A percentile compares a stretch with the other conserved stretches of the same genome.
Conservation (phyloP, 179 eudicot genomes). For the Nepenthes alata region DNA sequence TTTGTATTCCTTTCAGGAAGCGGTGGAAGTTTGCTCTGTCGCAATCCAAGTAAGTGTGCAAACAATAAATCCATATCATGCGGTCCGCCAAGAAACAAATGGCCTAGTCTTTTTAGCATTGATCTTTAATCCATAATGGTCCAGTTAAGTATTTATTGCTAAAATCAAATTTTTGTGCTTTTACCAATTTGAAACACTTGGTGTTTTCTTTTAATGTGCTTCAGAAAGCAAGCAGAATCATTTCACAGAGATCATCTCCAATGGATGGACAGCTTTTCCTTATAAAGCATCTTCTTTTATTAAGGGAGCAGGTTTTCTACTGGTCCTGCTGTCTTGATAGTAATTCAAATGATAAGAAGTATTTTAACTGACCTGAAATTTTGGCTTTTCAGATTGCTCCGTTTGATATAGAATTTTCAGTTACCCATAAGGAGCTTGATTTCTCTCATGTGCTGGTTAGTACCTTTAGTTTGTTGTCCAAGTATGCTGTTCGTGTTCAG, state of each 20-base stretch:
- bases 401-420: conserved; percentile 96
- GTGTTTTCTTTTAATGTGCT: conserved; percentile 1
- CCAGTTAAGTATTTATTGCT: conserved; percentile 1
- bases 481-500: no score
- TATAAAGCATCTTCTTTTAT: conserved; percentile 82
- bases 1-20: conserved; percentile 51
- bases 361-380: conserved; percentile 16
- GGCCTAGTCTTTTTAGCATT: neutral
- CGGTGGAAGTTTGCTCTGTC: conserved; percentile 79
- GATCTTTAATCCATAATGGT: neutral
- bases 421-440: conserved; percentile 93
- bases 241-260: conserved; percentile 63
- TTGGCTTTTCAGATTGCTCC: conserved; percentile 78
- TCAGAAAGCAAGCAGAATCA: conserved; percentile 89
- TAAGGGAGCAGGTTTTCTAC: conserved; percentile 71
- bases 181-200: neutral
- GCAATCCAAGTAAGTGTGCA: conserved; percentile 73
- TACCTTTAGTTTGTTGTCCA: conserved; percentile 1
- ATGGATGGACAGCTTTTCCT: conserved; percentile 95
- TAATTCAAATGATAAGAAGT: conserved; percentile 1
- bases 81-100: neutral
- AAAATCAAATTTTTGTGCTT: neutral
- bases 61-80: neutral
- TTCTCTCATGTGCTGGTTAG: conserved; percentile 96
- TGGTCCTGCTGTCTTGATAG: neutral